phyloP scores from a whole-genome alignment of 257 asterid genomes.

The Jasminum sambac region DNA sequence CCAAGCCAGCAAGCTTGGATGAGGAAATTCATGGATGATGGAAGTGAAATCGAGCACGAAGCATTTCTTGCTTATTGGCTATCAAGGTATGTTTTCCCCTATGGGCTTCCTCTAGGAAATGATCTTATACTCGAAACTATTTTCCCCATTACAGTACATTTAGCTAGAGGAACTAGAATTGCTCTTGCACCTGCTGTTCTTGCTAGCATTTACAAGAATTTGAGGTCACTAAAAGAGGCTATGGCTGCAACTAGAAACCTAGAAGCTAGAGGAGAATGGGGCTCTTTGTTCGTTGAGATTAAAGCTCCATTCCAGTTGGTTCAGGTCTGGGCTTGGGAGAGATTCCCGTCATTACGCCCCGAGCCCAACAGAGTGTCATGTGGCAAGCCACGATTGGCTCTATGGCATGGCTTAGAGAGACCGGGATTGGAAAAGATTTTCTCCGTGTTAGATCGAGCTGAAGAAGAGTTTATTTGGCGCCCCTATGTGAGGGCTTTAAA shows the following conservation, averaged over 20 bases:
- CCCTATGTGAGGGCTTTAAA: constrained; percentile 23
- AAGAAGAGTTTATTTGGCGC: constrained; percentile 26
- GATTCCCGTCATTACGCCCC: constrained; percentile 26
- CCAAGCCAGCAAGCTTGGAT: constrained; percentile 12
- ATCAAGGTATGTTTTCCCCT: constrained; percentile 30
- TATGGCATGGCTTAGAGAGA: constrained; percentile 32
- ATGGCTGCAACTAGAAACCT: not conserved
- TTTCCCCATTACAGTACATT: constrained; percentile 26
- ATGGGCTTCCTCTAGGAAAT: not conserved
- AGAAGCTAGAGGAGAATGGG: not conserved
- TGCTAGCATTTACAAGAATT: constrained; percentile 22
- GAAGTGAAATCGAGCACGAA: constrained; percentile 30
- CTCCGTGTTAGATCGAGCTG: constrained; percentile 5
- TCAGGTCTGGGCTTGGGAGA: constrained; percentile 53
- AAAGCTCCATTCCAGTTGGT: constrained; percentile 27
- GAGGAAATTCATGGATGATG: constrained; percentile 24
- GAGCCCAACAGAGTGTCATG: not conserved
- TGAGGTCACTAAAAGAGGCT: constrained; percentile 24
- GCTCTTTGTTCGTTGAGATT: not conserved
- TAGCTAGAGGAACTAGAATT: constrained; percentile 26
- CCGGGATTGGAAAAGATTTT: not conserved
- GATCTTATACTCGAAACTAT: not conserved
- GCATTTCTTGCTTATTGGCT: constrained; percentile 39
- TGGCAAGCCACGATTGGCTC: constrained; percentile 35
- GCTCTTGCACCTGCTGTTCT: constrained; percentile 38